Evolutionary conservation across 805 yeast genomes (phyloP), one percentile per base, ranked within the genome.

Genomic region (Middelhovenomyces tepae): DNA sequence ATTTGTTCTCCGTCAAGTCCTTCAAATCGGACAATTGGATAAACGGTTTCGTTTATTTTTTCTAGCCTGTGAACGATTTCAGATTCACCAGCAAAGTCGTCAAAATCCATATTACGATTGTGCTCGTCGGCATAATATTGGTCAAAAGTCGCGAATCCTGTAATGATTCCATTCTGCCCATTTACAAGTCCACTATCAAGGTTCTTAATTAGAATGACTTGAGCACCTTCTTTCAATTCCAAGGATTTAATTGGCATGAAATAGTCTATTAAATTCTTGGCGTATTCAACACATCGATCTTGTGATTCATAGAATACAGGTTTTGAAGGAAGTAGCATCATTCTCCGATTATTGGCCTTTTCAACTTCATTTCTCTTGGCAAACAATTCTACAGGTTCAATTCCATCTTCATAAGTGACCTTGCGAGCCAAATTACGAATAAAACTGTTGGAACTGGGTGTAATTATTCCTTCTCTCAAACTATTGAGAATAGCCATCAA

Each of bases 191-290:
- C 54, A 7, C 73, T 77, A 34, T 78, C 81, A 15, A 66, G 65
- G 53, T 91, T 91, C 44, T 78, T 78, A 39, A 87, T 57, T 59
- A 83, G 73, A 86, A 91, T 83, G 2, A 91, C 96, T 56, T 91
- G 97, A 0, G 95, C 93, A 23, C 81, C 83, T 33, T 75, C 75
- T 52, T 86, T 87, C 43, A 91, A 60, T 5, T 64, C 68, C 10
- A 91, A 51, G 4, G 42, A 50, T 38, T 71, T 68, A 16, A 76
- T 79, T 27, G 91, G 93, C 80, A 85, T 75, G 17, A 84, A 60
- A 26, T 71, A 67, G 3, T 56, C 47, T n/a, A 78, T 79, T 32
- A 74, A 56, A 37, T 62, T 17, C 22, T 42, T 48, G 21, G 26
- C 38, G 20, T 33, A 48, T 10, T 40, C 43, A 2, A 39, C 51